These are phyloP conservation scores for Glycine latifolia DNA, from an alignment of 306 rosid species.

Conservation along the genomic window DNA sequence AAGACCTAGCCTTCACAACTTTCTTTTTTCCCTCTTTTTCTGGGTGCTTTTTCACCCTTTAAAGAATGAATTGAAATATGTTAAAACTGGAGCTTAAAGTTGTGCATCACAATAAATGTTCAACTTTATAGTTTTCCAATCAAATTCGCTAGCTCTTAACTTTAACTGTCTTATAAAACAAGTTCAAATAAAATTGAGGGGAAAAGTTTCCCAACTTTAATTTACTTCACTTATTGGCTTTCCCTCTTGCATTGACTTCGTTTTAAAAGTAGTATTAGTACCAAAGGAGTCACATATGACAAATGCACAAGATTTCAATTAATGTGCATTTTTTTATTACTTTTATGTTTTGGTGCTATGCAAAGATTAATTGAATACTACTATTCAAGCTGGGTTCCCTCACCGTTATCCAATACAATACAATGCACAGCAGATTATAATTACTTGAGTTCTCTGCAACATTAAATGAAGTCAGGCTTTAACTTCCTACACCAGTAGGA, in stretches of 20 bases:
- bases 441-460: conserved; percentile 40
- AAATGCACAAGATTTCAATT: no score
- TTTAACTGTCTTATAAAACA: not conserved
- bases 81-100: not conserved
- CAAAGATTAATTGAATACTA: not conserved
- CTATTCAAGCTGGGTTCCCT: not conserved
- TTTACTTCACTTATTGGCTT: not conserved
- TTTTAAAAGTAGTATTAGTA: not conserved
- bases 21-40: not conserved
- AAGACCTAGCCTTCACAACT: conserved; percentile 21
- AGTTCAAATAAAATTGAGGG: not conserved
- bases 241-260: conserved; percentile 17
- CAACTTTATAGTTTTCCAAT: not conserved
- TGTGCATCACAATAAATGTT: not conserved
- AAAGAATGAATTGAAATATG: not conserved
- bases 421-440: conserved; percentile 26
- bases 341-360: not conserved
- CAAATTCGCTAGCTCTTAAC: not conserved
- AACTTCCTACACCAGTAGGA: no score
- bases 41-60: conserved; percentile 12
- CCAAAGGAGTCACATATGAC: no score
- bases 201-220: conserved; percentile 13
- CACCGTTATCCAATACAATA: not conserved
- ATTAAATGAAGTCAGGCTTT: conserved; percentile 64
- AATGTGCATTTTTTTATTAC: no score